Evolutionary conservation across 108 stramenopile species (phyloP), one percentile per base, ranked within the genome.

Genomic region (Fistulifera pelliculosa): DNA sequence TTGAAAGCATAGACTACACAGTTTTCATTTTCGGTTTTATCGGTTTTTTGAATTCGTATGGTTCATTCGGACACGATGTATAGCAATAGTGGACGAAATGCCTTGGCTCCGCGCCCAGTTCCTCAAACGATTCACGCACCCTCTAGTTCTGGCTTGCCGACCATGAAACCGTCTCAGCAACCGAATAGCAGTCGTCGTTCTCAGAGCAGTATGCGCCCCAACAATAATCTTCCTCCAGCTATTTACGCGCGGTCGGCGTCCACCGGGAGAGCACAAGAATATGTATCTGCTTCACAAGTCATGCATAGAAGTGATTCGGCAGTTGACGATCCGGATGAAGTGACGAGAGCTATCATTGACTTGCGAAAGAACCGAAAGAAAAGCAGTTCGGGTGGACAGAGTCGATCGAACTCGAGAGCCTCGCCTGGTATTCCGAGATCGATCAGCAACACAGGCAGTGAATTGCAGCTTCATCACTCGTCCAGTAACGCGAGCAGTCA

Each of bases 391-490:
- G 44, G 19, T 19, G 44, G 21, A 21, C 4, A 3, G 44, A 45
- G 44, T 45, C 19, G 19, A 17, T 45, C 44, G 44, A 17, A 4
- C 11, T 21, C 19, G 3, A 45, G 44, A 6, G 21, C 7, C 44
- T 6, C 19, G 6, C 11, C 44, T 45, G 21, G 44, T 21, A 4
- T 17, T 19, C 44, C 16, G 44, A 17, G 6, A 45, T 45, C 44
- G 16, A 45, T 17, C 44, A 45, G 44, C 27, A 40, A 5, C 51
- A 41, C 15, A 40, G 41, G 28, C 61, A 49, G 14, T n/a, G 26
- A 50, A 14, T 23, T 17, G 13, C 42, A 18, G 31, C 0, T 21
- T 45, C 21, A 3, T 6, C 16, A 21, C 11, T 21, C 16, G 21
- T 8, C 15, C 38, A 21, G 24, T 12, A 25, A 44, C 11, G 5